Conservation (phyloP, 139 green algal species). For the Marvania coccoides region DNA sequence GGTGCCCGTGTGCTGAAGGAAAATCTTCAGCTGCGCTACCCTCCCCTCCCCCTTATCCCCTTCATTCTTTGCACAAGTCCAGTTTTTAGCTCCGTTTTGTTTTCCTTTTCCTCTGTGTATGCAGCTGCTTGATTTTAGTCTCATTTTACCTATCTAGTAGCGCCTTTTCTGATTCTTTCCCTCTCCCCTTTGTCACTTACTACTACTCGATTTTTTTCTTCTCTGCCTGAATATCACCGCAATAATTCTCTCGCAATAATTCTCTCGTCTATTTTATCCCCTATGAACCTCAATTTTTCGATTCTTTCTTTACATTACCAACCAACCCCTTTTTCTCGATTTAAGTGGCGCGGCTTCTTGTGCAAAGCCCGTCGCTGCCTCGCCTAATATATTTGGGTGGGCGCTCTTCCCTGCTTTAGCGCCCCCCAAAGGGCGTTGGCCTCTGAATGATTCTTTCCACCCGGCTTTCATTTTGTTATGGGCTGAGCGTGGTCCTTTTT, state of each 20-base stretch:
- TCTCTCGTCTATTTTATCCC: background rate
- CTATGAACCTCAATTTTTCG: background rate
- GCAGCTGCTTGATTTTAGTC: too few species aligned
- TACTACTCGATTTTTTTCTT: background rate
- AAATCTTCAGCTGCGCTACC: background rate
- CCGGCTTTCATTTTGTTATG: too few species aligned
- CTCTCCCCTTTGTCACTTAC: background rate
- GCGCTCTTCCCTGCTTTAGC: too few species aligned
- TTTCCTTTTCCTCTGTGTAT: background rate
- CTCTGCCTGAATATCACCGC: background rate
- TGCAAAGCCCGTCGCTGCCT: too few species aligned
- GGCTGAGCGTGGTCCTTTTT: too few species aligned
- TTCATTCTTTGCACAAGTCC: too few species aligned
- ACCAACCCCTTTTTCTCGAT: background rate
- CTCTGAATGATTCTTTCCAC: background rate
- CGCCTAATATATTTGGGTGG: too few species aligned
- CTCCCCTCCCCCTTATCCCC: background rate
- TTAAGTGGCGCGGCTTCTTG: background rate
- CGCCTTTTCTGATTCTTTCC: background rate
- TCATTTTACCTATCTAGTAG: too few species aligned
- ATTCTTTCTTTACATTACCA: background rate
- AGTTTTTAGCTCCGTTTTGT: background rate
- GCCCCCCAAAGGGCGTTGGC: too few species aligned
- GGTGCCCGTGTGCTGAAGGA: background rate
- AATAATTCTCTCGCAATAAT: too few species aligned